These are phyloP conservation scores for Penicillium sp. DNA, from an alignment of 2,329 filamentous ascomycete genomes.

Conservation along the genomic window DNA sequence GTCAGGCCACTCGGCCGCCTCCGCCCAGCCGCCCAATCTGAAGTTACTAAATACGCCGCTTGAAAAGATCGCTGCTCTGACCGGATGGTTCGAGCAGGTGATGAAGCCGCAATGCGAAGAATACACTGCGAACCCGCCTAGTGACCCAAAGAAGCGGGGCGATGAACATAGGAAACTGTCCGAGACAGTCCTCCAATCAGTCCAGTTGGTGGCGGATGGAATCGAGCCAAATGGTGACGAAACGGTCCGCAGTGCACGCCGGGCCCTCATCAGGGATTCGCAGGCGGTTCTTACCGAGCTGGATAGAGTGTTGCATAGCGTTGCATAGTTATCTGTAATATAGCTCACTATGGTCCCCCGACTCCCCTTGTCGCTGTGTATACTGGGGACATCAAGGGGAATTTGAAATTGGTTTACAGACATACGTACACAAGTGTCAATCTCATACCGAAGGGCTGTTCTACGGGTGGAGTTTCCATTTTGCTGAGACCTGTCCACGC, in stretches of 20 bases:
- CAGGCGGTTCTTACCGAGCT: conserved; percentile 33
- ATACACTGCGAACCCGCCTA: conserved; percentile 35
- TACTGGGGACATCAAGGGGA: neutral
- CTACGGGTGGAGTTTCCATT: neutral
- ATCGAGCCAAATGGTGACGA: conserved; percentile 63
- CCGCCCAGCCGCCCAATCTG: conserved; percentile 30
- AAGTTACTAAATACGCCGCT: conserved; percentile 26
- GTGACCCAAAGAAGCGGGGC: conserved; percentile 33
- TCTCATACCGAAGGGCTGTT: neutral
- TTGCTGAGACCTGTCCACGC: neutral
- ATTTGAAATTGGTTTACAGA: neutral
- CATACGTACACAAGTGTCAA: neutral
- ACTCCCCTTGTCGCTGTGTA: conserved; percentile 1
- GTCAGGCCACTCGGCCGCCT: conserved; percentile 13
- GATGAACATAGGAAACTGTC: conserved; percentile 39
- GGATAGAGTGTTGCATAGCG: conserved; percentile 27
- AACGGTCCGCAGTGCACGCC: conserved; percentile 46
- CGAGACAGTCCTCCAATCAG: conserved; percentile 38
- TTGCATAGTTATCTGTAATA: conserved; percentile 2
- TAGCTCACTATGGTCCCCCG: neutral
- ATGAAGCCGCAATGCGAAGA: conserved; percentile 33
- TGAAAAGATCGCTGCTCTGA: conserved; percentile 34
- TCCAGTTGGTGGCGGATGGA: conserved; percentile 54
- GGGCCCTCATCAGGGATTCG: conserved; percentile 36
- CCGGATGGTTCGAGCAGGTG: conserved; percentile 30